These are phyloP conservation scores for Colletotrichum sp. DNA, from an alignment of 2,329 filamentous ascomycete genomes.

Conservation along the genomic window DNA sequence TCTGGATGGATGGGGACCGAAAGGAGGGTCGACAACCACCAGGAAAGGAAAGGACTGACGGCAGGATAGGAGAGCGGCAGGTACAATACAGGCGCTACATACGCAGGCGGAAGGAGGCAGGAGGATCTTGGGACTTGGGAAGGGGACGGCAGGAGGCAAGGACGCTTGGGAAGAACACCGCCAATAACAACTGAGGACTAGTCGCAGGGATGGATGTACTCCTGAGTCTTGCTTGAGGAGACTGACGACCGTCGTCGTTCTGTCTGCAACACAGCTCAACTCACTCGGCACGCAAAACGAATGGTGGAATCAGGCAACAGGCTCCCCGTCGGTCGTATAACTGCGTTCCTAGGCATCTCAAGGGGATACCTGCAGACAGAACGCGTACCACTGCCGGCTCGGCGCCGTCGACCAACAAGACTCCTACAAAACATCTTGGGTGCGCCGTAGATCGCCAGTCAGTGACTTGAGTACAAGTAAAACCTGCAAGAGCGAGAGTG, in stretches of 20 bases:
- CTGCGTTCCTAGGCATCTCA: neutral
- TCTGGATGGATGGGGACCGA: neutral
- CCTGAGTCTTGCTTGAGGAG: neutral
- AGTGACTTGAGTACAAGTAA: neutral
- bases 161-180: neutral
- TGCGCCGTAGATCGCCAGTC: neutral
- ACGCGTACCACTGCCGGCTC: neutral
- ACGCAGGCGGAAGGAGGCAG: neutral
- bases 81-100: neutral
- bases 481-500: neutral
- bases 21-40: neutral
- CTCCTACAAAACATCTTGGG: neutral
- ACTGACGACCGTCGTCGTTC: neutral
- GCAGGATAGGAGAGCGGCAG: neutral
- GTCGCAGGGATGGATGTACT: neutral
- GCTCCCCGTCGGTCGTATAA: neutral
- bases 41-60: neutral
- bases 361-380: neutral
- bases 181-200: neutral
- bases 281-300: neutral
- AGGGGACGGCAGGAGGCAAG: neutral
- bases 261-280: neutral
- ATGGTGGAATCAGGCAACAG: neutral
- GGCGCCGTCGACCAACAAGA: neutral
- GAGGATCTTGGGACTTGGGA: neutral